Evolutionary conservation across 805 yeast species (phyloP), one percentile per base, ranked within the genome.

Genomic region (Blastobotrys terrestris): DNA sequence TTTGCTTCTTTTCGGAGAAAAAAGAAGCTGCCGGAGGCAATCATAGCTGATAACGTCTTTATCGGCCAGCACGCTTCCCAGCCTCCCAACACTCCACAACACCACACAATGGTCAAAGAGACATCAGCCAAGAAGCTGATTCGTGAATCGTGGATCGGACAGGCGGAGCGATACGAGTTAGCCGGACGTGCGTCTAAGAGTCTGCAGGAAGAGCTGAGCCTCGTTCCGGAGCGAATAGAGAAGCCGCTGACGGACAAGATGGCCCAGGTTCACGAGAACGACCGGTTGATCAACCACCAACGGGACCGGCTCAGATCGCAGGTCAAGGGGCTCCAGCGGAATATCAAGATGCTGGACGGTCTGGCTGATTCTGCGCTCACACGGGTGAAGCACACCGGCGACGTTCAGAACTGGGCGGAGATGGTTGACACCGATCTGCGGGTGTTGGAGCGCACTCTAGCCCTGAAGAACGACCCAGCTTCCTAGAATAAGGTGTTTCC

Each of bases 351-450:
- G 43, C 49, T 55, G 55, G 51, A 50, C 18, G 42, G 26, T 6
- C 43, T 58, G 21, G 46, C 53, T 1, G 41, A 22, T 3, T 13
- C 20, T 8, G 62, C 58, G 1, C 53, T 58, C 16, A 44, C 21
- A 3, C 52, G 41, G 49, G 44, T 60, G 15, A 58, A 62, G 56
- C 68, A 67, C 44, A 56, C 67, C 2, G 74, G 71, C 0, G 71
- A 72, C 48, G 63, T 79, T 2, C 87, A 82, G 60, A 71, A 73
- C 44, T 73, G 80, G 58, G 81, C 88, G 0, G 97, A 89, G 63
- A 55, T 76, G 14, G 62, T 87, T 2, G 95, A 89, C 66, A 85
- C 84, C 57, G 82, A 83, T 49, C 67, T 90, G 16, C 68, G 96
- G 46, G 80, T 87, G 1, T 66, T 89, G 44, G 96, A 89, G 63